Evolutionary conservation across 2,329 filamentous ascomycete species (phyloP), one percentile per base, ranked within the genome.

Genomic region (Trichoderma aggressivum): DNA sequence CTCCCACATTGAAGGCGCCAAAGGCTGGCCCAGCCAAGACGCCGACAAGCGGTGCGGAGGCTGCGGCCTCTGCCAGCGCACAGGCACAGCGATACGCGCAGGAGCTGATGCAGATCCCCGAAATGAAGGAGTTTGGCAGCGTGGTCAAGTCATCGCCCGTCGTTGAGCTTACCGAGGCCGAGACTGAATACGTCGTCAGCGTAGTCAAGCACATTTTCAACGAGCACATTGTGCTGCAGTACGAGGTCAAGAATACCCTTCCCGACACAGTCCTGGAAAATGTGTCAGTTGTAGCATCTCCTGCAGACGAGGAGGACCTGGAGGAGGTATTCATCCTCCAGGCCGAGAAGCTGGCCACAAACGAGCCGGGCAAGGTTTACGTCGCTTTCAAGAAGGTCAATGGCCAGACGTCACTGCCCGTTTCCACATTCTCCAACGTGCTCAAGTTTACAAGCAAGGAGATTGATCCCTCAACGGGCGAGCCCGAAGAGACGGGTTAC

Each of bases 381-480:
- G 96, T 98, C 53, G 94, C 94, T 2, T 98, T 99, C 86, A 93
- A 92, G 83, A 96, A 97, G 81, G 83, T 89, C 32, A 88, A 87
- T 72, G 94, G 93, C 70, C 92, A 94, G 77, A 86, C 85, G 56
- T 88, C 91, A n/a, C 91, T 97, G 80, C 90, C 94, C 5, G 86
- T 92, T 26, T 90, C 91, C 66, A 92, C 89, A 55, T 97, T 99
- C 82, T 94, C 93, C 75, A 99, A 98, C 82, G 85, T 93, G 50
- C 91, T 99, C 79, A 98, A 96, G 83, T 99, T 99, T 81, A 98
- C 94, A 21, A 96, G 92, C 85, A 98, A 98, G 84, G 96, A 99
- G 83, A 96, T 99, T 75, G 96, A 99, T 77, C 96, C 96, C 7
- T 92, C 92, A 30, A 97, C 93, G n/a, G 89, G 90, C 75, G 94